Conservation (phyloP, 345 rosid species). For the Turnera subulata region DNA sequence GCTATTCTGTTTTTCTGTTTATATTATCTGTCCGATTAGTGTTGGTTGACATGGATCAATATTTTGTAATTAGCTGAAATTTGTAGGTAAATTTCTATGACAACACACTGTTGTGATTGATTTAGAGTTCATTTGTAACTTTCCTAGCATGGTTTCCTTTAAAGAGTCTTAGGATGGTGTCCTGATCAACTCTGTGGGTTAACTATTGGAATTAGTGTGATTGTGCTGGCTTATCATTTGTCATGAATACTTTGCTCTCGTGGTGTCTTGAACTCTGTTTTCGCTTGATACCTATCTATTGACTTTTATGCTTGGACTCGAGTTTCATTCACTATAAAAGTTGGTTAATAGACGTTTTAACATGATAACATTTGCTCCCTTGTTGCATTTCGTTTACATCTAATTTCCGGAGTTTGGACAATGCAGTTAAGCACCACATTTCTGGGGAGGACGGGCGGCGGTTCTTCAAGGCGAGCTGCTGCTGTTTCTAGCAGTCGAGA, state of each 20-base stretch:
- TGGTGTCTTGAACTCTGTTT: neutral
- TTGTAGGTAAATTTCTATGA: no score
- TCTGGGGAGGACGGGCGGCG: conserved; percentile 47
- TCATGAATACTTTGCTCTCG: no score
- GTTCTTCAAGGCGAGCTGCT: conserved; percentile 51
- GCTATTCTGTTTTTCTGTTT: neutral
- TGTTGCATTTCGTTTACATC: no score
- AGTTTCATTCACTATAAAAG: no score
- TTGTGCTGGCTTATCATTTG: neutral
- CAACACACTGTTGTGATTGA: no score
- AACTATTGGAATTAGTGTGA: neutral
- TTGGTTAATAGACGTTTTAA: no score
- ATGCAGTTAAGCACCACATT: conserved; percentile 53
- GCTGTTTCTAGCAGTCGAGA: conserved; percentile 57
- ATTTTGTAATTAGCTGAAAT: neutral
- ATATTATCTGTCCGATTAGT: neutral
- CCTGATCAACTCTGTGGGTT: neutral
- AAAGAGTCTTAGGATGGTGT: neutral
- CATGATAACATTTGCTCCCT: no score
- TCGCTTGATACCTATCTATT: neutral
- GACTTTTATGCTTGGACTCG: no score
- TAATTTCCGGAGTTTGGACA: conserved; percentile 12
- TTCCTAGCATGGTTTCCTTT: no score
- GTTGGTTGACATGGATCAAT: neutral
- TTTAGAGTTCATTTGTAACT: no score